Conservation (phyloP, 2,329 filamentous ascomycete species). For the Clonostachys sp. region DNA sequence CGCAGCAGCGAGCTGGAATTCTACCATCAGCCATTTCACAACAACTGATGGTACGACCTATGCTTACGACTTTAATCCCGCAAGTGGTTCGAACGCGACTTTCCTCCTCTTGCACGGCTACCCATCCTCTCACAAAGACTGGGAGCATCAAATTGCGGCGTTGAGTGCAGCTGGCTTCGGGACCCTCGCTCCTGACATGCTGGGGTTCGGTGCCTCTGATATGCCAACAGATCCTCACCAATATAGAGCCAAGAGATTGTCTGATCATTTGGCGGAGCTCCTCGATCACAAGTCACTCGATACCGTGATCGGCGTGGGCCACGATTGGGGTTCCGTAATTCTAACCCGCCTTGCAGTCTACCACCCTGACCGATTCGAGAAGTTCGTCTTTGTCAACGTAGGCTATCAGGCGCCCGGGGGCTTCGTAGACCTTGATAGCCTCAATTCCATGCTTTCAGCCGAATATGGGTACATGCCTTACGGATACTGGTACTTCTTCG, state of each 20-base stretch:
- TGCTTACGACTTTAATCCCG: conserved; percentile 18
- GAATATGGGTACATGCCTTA: conserved; percentile 8
- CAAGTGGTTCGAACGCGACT: conserved; percentile 15
- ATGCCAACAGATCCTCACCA: conserved; percentile 14
- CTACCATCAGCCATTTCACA: neutral
- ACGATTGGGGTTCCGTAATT: conserved; percentile 26
- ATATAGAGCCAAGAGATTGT: conserved; percentile 22
- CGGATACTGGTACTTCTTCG: conserved; percentile 13
- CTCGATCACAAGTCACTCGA: conserved; percentile 19
- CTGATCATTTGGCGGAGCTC: conserved; percentile 24
- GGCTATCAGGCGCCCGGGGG: conserved; percentile 5
- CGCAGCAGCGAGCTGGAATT: neutral
- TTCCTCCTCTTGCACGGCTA: conserved; percentile 44
- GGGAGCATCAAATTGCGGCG: conserved; percentile 26
- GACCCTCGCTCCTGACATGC: conserved; percentile 33
- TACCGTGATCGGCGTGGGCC: conserved; percentile 37
- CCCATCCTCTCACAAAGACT: conserved; percentile 38
- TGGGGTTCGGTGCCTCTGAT: conserved; percentile 28
- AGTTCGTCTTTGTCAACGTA: conserved; percentile 12
- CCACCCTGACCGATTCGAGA: conserved; percentile 10
- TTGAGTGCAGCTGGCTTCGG: conserved; percentile 31
- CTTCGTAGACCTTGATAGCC: conserved; percentile 5
- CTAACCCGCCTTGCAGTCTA: conserved; percentile 19
- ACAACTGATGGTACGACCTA: neutral
- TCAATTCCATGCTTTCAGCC: conserved; percentile 4